phyloP scores from a whole-genome alignment of 495 filamentous ascomycete genomes.

The Neurospora sp. region DNA sequence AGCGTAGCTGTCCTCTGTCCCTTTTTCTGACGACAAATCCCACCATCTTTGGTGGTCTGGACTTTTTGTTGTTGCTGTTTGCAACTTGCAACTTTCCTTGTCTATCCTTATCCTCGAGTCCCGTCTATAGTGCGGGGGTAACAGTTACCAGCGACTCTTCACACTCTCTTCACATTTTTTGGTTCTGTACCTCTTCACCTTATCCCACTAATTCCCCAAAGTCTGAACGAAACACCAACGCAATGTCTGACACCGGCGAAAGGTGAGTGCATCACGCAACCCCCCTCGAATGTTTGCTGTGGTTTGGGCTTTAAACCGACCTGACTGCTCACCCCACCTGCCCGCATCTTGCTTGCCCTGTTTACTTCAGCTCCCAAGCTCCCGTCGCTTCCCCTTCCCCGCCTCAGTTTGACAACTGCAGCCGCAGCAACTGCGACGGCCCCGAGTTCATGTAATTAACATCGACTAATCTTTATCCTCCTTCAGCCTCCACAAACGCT shows the following conservation, averaged over 20 bases:
- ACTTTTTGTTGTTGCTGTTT: background rate
- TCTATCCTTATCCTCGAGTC: background rate
- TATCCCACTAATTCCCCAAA: background rate
- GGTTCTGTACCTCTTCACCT: background rate
- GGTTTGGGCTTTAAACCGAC: background rate
- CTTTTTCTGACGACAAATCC: background rate
- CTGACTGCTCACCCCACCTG: background rate
- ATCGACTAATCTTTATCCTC: slow-evolving; percentile 3
- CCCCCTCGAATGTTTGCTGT: background rate
- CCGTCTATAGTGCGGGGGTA: background rate
- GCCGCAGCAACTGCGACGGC: background rate
- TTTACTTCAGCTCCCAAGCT: background rate
- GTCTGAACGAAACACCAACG: background rate
- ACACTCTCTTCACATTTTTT: background rate
- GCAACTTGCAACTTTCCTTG: background rate
- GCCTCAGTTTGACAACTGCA: background rate
- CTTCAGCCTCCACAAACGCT: slow-evolving; percentile 39
- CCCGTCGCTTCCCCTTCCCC: background rate
- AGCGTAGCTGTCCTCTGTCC: background rate
- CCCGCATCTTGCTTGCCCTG: background rate
- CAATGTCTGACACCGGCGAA: slow-evolving; percentile 36
- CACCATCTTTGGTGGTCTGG: background rate
- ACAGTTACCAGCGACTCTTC: background rate
- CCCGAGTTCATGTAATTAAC: background rate
- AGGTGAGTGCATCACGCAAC: slow-evolving; percentile 21